Conservation (phyloP, 176 grass and related monocot species). For the Poa annua region DNA sequence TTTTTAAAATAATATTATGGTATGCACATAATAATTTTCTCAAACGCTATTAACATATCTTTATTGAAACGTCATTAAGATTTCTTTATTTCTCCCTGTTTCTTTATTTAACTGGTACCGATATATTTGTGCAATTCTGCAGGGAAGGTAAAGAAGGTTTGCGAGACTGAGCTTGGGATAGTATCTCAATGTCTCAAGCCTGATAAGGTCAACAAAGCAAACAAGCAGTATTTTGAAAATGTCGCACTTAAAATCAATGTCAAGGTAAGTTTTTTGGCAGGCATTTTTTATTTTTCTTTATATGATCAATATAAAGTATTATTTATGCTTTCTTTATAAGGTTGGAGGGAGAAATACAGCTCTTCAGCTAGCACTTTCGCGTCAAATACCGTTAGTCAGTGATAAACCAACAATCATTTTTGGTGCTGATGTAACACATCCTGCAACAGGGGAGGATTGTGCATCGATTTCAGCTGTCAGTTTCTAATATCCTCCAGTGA, state of each 20-base stretch:
- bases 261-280: conserved; percentile 52
- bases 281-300: background rate
- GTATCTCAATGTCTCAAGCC: conserved; percentile 71
- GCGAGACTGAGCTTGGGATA: conserved; percentile 81
- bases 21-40: conserved; percentile 16
- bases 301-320: background rate
- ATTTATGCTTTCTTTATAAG: conserved; percentile 42
- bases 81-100: background rate
- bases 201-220: conserved; percentile 39
- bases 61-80: background rate
- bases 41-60: background rate
- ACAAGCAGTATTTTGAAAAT: conserved; percentile 69
- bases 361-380: conserved; percentile 41
- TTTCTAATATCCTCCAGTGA: conserved; percentile 4
- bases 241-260: conserved; percentile 88
- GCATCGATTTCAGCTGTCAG: conserved; percentile 69
- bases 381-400: conserved; percentile 36
- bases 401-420: conserved; percentile 67
- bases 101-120: conserved; percentile 5
- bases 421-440: conserved; percentile 88
- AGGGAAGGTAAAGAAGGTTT: conserved; percentile 79
- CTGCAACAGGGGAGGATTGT: conserved; percentile 65
- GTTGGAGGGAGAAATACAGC: conserved; percentile 71
- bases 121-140: conserved; percentile 23
- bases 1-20: conserved; percentile 40